phyloP scores from a whole-genome alignment of 2,329 filamentous ascomycete species.

The Fonsecaea multimorphosa region DNA sequence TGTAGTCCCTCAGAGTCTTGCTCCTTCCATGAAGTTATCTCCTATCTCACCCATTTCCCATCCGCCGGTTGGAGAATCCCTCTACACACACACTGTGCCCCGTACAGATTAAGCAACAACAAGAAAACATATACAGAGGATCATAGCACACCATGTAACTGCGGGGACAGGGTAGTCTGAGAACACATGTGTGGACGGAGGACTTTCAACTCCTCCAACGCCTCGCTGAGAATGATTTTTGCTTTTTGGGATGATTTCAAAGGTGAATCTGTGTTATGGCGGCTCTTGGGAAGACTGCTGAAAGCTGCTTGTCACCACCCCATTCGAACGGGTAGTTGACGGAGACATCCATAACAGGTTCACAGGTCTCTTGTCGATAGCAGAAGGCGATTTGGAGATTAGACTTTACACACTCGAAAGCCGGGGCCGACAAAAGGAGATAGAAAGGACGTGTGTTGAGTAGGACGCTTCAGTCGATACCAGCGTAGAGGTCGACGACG shows the following conservation, averaged over 20 bases:
- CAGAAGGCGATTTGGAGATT: background rate
- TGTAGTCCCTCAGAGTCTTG: background rate
- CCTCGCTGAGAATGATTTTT: constrained; percentile 23
- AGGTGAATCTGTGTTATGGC: background rate
- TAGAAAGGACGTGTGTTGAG: background rate
- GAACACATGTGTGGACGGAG: background rate
- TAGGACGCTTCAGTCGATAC: constrained; percentile 56
- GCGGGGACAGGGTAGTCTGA: background rate
- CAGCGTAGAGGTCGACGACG: constrained; percentile 86
- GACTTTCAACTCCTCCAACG: constrained; percentile 22
- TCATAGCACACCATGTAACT: background rate
- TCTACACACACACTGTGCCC: background rate
- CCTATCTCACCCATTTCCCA: no score
- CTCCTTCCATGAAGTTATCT: background rate
- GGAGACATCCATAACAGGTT: background rate
- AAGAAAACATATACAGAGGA: background rate
- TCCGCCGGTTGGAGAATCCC: background rate
- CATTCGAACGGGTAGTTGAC: background rate
- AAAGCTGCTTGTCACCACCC: background rate
- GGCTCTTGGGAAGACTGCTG: background rate
- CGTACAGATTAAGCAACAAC: background rate
- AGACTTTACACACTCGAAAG: background rate
- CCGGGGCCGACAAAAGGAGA: background rate
- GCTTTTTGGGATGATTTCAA: background rate
- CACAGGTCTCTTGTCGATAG: background rate